These are phyloP conservation scores for Colletotrichum musae DNA, from an alignment of 2,329 filamentous ascomycete genomes.

Conservation along the genomic window DNA sequence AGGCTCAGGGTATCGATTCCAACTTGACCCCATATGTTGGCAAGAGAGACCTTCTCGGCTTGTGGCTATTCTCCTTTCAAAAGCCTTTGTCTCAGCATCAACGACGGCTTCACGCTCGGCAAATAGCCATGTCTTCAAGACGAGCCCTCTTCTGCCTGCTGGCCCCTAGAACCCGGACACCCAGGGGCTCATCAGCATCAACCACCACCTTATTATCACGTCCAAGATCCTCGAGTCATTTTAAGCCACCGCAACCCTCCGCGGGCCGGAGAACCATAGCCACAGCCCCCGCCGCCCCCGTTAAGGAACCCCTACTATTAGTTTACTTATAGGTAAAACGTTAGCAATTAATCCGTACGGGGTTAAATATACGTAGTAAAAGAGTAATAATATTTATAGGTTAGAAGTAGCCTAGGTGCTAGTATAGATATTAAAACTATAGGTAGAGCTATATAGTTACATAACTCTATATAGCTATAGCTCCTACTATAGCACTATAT, in stretches of 20 bases:
- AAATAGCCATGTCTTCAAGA: neutral
- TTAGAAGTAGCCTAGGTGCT: too few species aligned
- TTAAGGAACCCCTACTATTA: conserved; percentile 5
- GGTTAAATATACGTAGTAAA: too few species aligned
- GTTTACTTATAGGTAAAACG: too few species aligned
- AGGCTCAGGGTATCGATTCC: neutral
- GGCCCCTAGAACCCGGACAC: neutral
- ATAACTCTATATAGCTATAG: too few species aligned
- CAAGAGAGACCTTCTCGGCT: neutral
- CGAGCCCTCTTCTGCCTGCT: neutral
- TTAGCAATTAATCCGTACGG: too few species aligned
- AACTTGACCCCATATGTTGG: too few species aligned
- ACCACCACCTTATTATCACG: neutral
- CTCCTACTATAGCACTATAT: too few species aligned
- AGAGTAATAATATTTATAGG: too few species aligned
- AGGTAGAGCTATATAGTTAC: too few species aligned
- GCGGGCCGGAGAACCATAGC: neutral
- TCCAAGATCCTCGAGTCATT: neutral
- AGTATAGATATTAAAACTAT: too few species aligned
- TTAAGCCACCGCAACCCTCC: too few species aligned
- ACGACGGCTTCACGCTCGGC: too few species aligned
- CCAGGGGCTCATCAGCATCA: neutral
- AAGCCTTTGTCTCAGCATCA: neutral
- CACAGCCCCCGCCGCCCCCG: neutral
- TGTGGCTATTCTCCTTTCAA: neutral